A percentile compares a stretch with the other conserved stretches of the same genome.
These are phyloP conservation scores for Xylaria sp. DNA, from an alignment of 2,329 filamentous ascomycete genomes.

Conservation along the genomic window DNA sequence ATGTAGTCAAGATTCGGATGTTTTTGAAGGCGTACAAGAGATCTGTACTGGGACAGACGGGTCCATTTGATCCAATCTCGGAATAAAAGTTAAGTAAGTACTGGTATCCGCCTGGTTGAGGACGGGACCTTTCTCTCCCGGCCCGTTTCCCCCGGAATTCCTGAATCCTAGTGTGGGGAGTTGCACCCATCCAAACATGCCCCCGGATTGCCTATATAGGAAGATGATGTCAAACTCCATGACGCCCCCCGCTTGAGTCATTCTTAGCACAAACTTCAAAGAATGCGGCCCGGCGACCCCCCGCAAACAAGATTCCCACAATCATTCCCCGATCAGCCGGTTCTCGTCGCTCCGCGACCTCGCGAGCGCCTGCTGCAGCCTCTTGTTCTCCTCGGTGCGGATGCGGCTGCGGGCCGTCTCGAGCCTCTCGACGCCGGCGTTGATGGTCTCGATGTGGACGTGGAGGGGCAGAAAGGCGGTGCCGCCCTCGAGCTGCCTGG, in stretches of 20 bases:
- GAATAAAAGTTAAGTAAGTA: no score
- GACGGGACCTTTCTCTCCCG: no score
- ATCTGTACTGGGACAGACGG: no score
- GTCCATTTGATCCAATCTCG: no score
- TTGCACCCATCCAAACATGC: no score
- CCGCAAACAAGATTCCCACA: not conserved
- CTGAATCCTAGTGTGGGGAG: no score
- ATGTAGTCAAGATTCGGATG: no score
- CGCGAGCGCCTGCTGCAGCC: constrained; percentile 55
- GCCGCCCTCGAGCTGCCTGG: constrained; percentile 58
- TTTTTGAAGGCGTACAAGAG: no score
- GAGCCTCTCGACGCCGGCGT: constrained; percentile 71
- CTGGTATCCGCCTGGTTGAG: no score
- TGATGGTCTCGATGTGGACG: constrained; percentile 76
- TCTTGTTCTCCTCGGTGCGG: constrained; percentile 60
- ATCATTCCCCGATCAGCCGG: constrained; percentile 44
- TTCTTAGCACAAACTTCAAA: not conserved
- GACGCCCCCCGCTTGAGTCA: not conserved
- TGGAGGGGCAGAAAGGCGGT: constrained; percentile 64
- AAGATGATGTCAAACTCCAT: not conserved
- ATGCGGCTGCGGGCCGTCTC: constrained; percentile 65
- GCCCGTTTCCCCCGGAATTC: no score
- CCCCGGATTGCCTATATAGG: no score
- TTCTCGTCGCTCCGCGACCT: constrained; percentile 48
- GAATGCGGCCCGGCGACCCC: not conserved